Conservation (phyloP, 768 basidiomycete species). For the Stropharia rugosoannulata region DNA sequence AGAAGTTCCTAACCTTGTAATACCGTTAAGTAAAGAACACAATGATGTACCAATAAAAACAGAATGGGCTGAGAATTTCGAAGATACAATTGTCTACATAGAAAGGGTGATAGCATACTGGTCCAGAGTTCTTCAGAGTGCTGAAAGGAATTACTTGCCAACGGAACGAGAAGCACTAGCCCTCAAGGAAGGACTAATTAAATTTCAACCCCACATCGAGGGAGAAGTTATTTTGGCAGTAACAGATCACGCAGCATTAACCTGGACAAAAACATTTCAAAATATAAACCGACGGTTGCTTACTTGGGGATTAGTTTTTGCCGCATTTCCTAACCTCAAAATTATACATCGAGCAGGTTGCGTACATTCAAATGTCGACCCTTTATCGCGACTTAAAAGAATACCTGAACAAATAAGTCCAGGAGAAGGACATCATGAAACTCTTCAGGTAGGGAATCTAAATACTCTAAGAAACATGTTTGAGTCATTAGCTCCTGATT, state of each 20-base stretch:
- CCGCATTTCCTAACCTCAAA: conserved; percentile 26
- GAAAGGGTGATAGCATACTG: conserved; percentile 31
- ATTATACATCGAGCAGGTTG: conserved; percentile 31
- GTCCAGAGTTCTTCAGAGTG: conserved; percentile 22
- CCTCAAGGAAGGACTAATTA: conserved; percentile 18
- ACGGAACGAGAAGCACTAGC: conserved; percentile 29
- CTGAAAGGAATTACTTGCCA: conserved; percentile 27
- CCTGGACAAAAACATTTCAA: conserved; percentile 22
- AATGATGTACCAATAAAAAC: neutral
- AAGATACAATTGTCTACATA: conserved; percentile 25
- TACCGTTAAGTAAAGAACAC: neutral
- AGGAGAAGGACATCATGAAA: no score
- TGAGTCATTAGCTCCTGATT: neutral
- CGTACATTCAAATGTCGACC: conserved; percentile 32
- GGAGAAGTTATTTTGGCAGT: conserved; percentile 25
- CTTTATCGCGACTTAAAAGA: conserved; percentile 15
- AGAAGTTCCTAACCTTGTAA: neutral
- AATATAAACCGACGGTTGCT: conserved; percentile 22
- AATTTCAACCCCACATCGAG: conserved; percentile 35
- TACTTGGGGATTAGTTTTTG: conserved; percentile 31
- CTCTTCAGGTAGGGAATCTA: no score
- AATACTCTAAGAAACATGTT: neutral
- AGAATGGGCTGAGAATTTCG: conserved; percentile 7
- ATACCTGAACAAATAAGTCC: conserved; percentile 4
- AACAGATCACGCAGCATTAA: conserved; percentile 24